These are phyloP conservation scores for Ascochyta clinopodiicola DNA, from an alignment of 2,329 filamentous ascomycete genomes.

Conservation along the genomic window DNA sequence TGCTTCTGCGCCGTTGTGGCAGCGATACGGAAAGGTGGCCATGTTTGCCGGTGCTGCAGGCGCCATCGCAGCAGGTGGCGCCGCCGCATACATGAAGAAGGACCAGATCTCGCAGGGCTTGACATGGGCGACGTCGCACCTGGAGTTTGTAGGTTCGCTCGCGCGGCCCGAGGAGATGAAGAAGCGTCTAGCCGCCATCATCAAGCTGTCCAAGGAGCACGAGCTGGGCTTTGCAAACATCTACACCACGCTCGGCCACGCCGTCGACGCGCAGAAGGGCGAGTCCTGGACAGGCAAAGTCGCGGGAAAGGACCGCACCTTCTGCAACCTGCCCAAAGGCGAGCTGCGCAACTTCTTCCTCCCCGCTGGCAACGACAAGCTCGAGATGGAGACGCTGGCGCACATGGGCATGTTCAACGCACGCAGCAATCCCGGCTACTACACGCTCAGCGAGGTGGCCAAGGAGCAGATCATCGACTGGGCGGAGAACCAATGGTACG, in stretches of 20 bases:
- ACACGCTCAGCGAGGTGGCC: slow-evolving; percentile 69
- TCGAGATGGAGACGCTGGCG: slow-evolving; percentile 77
- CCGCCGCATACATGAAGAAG: slow-evolving; percentile 84
- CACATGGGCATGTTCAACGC: slow-evolving; percentile 83
- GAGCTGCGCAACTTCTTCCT: slow-evolving; percentile 42
- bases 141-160: slow-evolving; percentile 91
- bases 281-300: slow-evolving; percentile 60
- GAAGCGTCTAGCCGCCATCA: slow-evolving; percentile 72
- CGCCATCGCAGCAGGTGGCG: slow-evolving; percentile 80
- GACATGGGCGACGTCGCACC: slow-evolving; percentile 84
- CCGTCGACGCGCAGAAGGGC: slow-evolving; percentile 57
- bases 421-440: slow-evolving; percentile 75
- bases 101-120: slow-evolving; percentile 79
- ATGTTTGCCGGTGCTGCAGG: slow-evolving; percentile 84
- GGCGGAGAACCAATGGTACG: slow-evolving; percentile 70
- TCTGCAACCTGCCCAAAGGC: slow-evolving; percentile 70
- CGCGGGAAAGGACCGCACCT: slow-evolving; percentile 77
- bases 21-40: slow-evolving; percentile 82
- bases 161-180: slow-evolving; percentile 83
- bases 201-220: slow-evolving; percentile 68
- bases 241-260: slow-evolving; percentile 81
- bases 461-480: slow-evolving; percentile 70
- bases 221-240: slow-evolving; percentile 82
- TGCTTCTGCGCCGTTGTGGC: slow-evolving; percentile 64
- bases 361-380: slow-evolving; percentile 74